Evolutionary conservation across 2,329 filamentous ascomycete genomes (phyloP).

Genomic region (Penicillium aurantiogriseum): DNA sequence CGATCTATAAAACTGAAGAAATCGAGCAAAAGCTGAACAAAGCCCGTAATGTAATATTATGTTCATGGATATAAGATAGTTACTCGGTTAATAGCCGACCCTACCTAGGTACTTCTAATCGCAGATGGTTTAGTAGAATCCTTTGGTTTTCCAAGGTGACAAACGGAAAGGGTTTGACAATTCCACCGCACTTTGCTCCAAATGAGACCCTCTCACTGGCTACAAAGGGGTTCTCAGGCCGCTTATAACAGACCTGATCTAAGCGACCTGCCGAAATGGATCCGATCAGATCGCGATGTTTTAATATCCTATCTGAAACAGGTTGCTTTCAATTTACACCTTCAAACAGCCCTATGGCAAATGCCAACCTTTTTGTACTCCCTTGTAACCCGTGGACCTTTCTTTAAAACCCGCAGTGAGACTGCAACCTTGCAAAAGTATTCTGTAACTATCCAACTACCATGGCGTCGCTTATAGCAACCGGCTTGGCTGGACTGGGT

Average conservation of each 20-base stretch:
- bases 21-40: too few relatives aligned
- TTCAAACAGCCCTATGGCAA: background rate
- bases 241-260: slow-evolving; percentile 20
- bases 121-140: background rate
- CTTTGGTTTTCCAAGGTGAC: background rate
- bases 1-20: background rate
- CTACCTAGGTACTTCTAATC: background rate
- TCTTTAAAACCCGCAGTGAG: background rate
- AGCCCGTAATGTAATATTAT: background rate
- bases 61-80: background rate
- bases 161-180: background rate
- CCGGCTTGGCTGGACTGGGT: slow-evolving; percentile 15
- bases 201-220: too few relatives aligned
- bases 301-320: background rate
- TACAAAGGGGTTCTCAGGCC: too few relatives aligned
- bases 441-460: background rate
- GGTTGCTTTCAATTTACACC: background rate
- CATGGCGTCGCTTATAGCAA: slow-evolving; percentile 13
- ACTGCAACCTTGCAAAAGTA: background rate
- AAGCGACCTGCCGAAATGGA: slow-evolving; percentile 16
- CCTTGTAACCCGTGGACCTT: background rate
- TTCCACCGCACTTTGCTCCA: too few relatives aligned
- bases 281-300: background rate
- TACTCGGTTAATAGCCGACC: background rate
- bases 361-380: background rate